A percentile compares a stretch with the other conserved stretches of the same genome.
Evolutionary conservation across 306 rosid genomes (phyloP).

Genomic region (Castanea crenata): DNA sequence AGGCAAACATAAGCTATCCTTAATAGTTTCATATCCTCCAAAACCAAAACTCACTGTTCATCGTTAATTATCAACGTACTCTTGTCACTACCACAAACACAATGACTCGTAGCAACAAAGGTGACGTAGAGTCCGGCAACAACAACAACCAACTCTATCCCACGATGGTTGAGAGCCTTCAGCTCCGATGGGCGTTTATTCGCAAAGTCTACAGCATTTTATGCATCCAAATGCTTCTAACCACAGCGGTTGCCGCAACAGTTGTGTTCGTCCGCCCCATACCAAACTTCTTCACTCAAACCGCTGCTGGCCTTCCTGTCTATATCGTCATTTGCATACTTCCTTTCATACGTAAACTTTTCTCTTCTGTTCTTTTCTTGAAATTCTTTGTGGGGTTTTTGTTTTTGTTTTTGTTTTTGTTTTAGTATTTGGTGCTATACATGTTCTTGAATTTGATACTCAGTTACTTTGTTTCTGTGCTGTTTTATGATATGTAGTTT

Average conservation of each 20-base stretch:
- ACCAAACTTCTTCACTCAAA: conserved; percentile 15
- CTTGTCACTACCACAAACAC: neutral
- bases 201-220: conserved; percentile 39
- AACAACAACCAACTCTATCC: conserved; percentile 11
- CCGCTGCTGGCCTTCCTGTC: conserved; percentile 16
- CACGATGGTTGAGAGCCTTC: conserved; percentile 25
- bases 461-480: neutral
- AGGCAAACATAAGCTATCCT: no score
- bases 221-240: conserved; percentile 34
- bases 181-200: conserved; percentile 41
- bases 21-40: no score
- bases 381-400: no score
- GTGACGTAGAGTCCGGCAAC: conserved; percentile 18
- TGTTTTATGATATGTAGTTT: conserved; percentile 4
- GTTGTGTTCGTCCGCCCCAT: conserved; percentile 16
- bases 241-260: conserved; percentile 15
- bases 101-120: neutral
- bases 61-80: neutral
- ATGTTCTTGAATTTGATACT: neutral
- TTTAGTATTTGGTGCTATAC: neutral
- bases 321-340: conserved; percentile 1
- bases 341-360: conserved; percentile 7
- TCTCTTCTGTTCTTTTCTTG: neutral
- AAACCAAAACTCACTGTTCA: neutral
- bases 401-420: neutral